phyloP scores from a whole-genome alignment of 2,329 filamentous ascomycete genomes.

The Fusarium tupiense region DNA sequence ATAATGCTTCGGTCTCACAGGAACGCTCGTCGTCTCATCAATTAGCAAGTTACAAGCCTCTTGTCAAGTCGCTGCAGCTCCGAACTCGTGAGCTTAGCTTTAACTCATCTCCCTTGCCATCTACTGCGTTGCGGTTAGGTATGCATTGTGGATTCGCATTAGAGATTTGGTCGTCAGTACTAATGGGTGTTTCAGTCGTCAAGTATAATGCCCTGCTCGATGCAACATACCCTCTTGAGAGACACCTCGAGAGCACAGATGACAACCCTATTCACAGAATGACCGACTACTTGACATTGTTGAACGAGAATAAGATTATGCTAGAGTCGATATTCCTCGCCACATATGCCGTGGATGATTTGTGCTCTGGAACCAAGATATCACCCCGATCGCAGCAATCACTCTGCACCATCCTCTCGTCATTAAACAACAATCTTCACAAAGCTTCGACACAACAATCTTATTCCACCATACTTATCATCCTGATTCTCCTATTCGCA shows the following conservation, averaged over 20 bases:
- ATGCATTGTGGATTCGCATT: rapidly evolving
- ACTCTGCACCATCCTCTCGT: not conserved
- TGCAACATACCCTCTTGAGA: not conserved
- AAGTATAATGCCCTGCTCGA: not conserved
- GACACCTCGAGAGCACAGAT: not conserved
- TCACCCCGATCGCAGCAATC: not conserved
- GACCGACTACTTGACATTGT: not conserved
- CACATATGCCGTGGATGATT: not conserved
- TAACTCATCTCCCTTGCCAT: not conserved
- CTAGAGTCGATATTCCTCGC: not conserved
- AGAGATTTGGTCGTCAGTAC: rapidly evolving
- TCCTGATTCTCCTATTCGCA: not conserved
- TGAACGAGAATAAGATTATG: not conserved
- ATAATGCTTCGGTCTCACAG: too few species aligned
- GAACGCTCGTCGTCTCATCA: rapidly evolving
- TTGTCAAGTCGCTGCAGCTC: not conserved
- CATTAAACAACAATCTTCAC: not conserved
- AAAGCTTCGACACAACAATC: not conserved
- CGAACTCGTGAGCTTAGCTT: not conserved
- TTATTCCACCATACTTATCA: not conserved
- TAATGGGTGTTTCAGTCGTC: not conserved
- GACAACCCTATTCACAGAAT: not conserved
- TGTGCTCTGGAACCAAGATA: rapidly evolving
- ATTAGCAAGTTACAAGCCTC: not conserved
- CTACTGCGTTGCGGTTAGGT: not conserved